phyloP scores from a whole-genome alignment of 1,284 basidiomycete species.

The Violaceomyces palustris region DNA sequence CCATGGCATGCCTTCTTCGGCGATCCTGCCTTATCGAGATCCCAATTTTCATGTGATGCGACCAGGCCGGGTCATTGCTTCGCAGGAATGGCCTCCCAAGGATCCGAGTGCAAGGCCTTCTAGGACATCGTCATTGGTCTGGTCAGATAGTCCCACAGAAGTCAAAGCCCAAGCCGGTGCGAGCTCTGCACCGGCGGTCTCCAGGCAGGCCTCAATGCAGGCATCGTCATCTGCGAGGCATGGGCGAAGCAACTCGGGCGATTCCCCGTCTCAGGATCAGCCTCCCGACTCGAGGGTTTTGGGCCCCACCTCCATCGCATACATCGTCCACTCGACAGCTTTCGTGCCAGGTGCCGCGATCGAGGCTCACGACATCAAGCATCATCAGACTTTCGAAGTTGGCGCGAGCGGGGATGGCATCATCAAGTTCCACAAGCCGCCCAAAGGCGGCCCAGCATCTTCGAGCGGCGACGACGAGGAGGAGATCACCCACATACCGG shows the following conservation, averaged over 20 bases:
- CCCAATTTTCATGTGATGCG: no score
- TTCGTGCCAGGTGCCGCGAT: slow-evolving; percentile 73
- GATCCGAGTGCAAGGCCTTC: no score
- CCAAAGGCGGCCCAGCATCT: slow-evolving; percentile 4
- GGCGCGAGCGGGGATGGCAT: slow-evolving; percentile 73
- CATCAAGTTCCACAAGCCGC: slow-evolving; percentile 70
- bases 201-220: no score
- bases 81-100: no score
- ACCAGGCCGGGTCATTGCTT: no score
- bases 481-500: slow-evolving; percentile 19
- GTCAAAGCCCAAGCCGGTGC: no score
- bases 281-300: slow-evolving; percentile 51
- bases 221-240: no score
- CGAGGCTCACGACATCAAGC: slow-evolving; percentile 71
- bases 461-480: slow-evolving; percentile 6
- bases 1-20: no score
- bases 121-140: no score
- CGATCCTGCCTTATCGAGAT: no score
- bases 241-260: not conserved
- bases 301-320: slow-evolving; percentile 76
- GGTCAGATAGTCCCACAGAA: no score
- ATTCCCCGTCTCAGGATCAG: slow-evolving; percentile 2
- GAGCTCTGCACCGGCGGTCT: no score
- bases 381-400: slow-evolving; percentile 56
- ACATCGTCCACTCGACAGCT: slow-evolving; percentile 81